Base-by-base conservation (phyloP, 345 rosid genomes). In the Hevea brasiliensis region DNA sequence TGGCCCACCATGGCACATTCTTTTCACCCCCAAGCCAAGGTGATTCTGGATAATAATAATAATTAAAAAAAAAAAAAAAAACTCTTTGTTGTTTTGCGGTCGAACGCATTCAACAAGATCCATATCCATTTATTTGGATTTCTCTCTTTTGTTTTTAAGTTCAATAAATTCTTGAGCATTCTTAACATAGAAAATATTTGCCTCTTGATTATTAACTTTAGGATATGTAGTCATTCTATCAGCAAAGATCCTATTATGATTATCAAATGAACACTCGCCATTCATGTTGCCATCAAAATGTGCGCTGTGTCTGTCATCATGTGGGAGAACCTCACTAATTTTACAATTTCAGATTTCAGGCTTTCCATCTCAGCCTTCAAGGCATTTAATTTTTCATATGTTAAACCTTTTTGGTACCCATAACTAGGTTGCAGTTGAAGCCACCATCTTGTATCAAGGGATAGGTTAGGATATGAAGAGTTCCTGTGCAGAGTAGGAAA, bases 1-100 rank as follows among this genome's bases (percentile, higher is more conserved):
- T 76, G 62, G 91, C 82, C 98, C 98, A 91, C 98, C 99, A 95
- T 6, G 98, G 98, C 47, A 76, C 92, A 71, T 79, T 72, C 84
- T 85, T 90, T 70, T 79, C 92, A 71, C 72, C 59, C 10, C 79
- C 84, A 27, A 83, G 77, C 94, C 96, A 92, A 14, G 92, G 92
- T n/a, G 84, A 74, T 44, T 74, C 93, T 27, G 83, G 79, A 77
- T 90, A 85, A n/a, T n/a, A n/a, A n/a, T n/a, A n/a, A n/a, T n/a
- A n/a, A n/a, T n/a, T n/a, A n/a, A n/a, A n/a, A n/a, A n/a, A n/a
- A n/a, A n/a, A 29, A 82, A 82, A 61, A 70, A 35, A 6, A 51
- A 50, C 45, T 86, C 92, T 74, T 61, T 37, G 72, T 45, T 77
- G 74, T 81, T 70, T 83, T 75, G 23, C 81, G 70, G 65, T 70